Base-by-base conservation (phyloP, 2,329 filamentous ascomycete genomes). In the Tolypocladium endophyticum region DNA sequence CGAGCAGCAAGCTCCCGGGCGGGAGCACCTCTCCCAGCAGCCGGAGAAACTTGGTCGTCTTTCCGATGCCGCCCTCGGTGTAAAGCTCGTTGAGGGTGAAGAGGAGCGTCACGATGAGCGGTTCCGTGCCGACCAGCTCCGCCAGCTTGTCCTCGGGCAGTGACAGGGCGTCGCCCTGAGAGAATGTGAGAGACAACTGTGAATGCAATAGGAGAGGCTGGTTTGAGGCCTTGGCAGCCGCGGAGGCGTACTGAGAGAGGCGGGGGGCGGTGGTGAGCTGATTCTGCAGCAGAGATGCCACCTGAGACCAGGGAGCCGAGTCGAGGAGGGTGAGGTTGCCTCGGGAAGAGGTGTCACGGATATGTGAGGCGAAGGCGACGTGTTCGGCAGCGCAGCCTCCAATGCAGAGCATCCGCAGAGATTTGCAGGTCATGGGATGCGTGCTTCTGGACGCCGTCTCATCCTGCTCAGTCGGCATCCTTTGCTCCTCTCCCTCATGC, bases 71-170 rank as follows among this genome's bases (percentile, higher is more conserved):
- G 1, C 87, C 90, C 0, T 84, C 79, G 0, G 89, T 88, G 77
- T 97, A 97, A 0, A 99, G 85, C 74, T 99, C 94, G 72, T 97
- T 97, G 55, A 97, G 82, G 0, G 93, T 97, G 78, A 97, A 99
- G 74, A 97, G 84, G 16, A 97, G 76, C 0, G 92, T 96, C 18
- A 96, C 78, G 0, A 97, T 74, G 4, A 80, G 65, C 12, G 81
- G 76, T 1, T 70, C 50, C 20, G 61, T 47, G 8, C 70, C 69
- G 0, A 77, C 56, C 0, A 76, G 61, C 2, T 63, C 55, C 0
- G 65, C 57, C 36, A 84, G 67, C 4, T 71, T 65, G 2, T 65
- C 64, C 11, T 64, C 62, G 9, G 68, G 68, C 7, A 85, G 67
- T 4, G 66, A 64, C 1, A 87, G 74, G 7, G 79, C 73, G 67